Evolutionary conservation across 805 yeast genomes (phyloP), one percentile per base, ranked within the genome.

Genomic region (Pichia phayaonensis): DNA sequence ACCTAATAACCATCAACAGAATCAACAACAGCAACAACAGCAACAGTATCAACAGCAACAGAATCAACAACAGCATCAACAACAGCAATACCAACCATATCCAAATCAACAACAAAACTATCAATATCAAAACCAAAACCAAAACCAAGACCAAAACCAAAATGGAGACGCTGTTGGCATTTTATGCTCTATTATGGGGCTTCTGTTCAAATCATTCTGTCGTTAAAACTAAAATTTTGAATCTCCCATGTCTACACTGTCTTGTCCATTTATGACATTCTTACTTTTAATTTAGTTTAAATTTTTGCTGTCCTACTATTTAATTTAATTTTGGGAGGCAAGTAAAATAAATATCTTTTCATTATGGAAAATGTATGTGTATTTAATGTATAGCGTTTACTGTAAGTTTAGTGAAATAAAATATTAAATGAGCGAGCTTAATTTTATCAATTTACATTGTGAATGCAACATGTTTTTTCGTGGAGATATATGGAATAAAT

Each of bases 21-120:
- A 56, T 13, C 45, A 52, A 18, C 54, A 56, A 26, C 57, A 58
- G 34, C 59, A 64, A 34, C 56, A 59, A 41, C 68, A 61, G 24
- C 57, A 55, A 26, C 29, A 58, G 34, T 58, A 64, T 34, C 56
- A 59, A 41, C 68, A 61, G 24, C 57, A 55, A 26, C 54, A 56
- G 22, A 57, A 58, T 40, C 59, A 64, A 38, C 56, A 59, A 41
- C 68, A 61, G 24, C 56, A 56, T 29, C 64, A 64, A 29, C 63
- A 58, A 38, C 61, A 58, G 16, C 62, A 62, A 42, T 65, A 62
- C 41, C 65, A 65, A 40, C 62, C 58, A 42, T 62, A 57, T 61
- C 56, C n/a, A 61, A 61, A 43, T 65, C 68, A 64, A 46, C 68
- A 67, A 43, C 69, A 65, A 46, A 59, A 60, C 20, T 61, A 63